These are phyloP conservation scores for Lipomyces kockii DNA, from an alignment of 805 yeast genomes.

Conservation along the genomic window DNA sequence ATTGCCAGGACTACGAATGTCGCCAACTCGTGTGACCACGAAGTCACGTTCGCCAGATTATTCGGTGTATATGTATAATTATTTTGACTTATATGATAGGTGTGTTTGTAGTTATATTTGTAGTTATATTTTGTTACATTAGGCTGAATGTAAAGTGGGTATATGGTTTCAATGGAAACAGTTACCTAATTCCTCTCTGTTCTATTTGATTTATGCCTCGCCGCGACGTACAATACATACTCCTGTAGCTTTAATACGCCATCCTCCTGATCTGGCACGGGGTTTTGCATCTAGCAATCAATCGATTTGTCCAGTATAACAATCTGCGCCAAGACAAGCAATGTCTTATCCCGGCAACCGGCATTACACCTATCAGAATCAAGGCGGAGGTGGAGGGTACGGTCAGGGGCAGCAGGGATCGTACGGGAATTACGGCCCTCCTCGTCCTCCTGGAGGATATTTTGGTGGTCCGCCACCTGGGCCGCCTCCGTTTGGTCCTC, in stretches of 20 bases:
- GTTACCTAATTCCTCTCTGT: too few relatives aligned
- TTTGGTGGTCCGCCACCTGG: slow-evolving; percentile 9
- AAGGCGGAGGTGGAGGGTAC: slow-evolving; percentile 22
- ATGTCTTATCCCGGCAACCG: slow-evolving; percentile 48
- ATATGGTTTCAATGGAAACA: neutral
- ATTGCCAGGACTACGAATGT: too few relatives aligned
- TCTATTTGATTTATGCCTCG: too few relatives aligned
- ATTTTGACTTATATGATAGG: too few relatives aligned
- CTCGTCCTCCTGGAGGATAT: slow-evolving; percentile 44
- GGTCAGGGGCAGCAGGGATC: slow-evolving; percentile 27
- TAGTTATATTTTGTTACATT: too few relatives aligned
- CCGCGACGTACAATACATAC: too few relatives aligned
- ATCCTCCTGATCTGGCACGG: neutral
- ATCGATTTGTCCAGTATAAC: neutral
- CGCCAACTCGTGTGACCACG: too few relatives aligned
- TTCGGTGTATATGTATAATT: too few relatives aligned
- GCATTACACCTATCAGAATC: slow-evolving; percentile 43
- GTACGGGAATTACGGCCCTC: slow-evolving; percentile 34
- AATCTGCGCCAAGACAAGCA: neutral
- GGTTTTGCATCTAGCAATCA: neutral
- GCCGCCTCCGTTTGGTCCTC: slow-evolving; percentile 35
- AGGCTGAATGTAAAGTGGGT: neutral
- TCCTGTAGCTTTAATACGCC: too few relatives aligned
- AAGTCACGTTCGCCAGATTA: too few relatives aligned
- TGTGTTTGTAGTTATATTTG: too few relatives aligned